Evolutionary conservation across 2,329 filamentous ascomycete species (phyloP).

Genomic region (Aspergillus neoniger): DNA sequence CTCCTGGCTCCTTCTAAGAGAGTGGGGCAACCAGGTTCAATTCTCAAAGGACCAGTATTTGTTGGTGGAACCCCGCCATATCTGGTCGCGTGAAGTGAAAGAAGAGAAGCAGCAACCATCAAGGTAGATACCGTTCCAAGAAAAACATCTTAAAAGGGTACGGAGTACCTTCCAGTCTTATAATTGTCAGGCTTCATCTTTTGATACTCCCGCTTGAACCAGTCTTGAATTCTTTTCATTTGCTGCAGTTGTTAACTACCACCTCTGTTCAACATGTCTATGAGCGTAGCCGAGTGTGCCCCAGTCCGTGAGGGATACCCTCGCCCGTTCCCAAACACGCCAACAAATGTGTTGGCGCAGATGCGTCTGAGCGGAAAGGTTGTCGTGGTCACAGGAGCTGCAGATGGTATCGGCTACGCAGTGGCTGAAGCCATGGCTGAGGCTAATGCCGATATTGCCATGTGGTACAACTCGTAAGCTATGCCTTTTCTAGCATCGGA

Average conservation of each 20-base stretch:
- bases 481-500: not conserved
- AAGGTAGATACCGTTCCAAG: too few species aligned
- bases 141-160: too few species aligned
- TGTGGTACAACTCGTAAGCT: constrained; percentile 44
- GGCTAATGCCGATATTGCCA: constrained; percentile 45
- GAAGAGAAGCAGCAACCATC: too few species aligned
- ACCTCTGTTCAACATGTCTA: constrained; percentile 39
- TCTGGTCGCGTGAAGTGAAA: too few species aligned
- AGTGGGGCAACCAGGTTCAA: not conserved
- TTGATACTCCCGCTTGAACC: too few species aligned
- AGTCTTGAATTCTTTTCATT: not conserved
- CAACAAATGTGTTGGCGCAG: constrained; percentile 50
- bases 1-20: not conserved
- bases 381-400: constrained; percentile 49
- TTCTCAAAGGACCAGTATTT: too few species aligned
- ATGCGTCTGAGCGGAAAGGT: constrained; percentile 44
- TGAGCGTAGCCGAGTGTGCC: constrained; percentile 37
- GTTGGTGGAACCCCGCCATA: too few species aligned
- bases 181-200: too few species aligned
- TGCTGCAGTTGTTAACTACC: not conserved
- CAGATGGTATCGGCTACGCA: constrained; percentile 50
- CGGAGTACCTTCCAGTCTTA: too few species aligned
- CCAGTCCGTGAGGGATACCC: constrained; percentile 38
- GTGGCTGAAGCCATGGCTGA: constrained; percentile 52
- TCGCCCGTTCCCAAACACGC: constrained; percentile 42